Conservation (phyloP, 192 early-diverging fungal species). For the Coemansia sp. region DNA sequence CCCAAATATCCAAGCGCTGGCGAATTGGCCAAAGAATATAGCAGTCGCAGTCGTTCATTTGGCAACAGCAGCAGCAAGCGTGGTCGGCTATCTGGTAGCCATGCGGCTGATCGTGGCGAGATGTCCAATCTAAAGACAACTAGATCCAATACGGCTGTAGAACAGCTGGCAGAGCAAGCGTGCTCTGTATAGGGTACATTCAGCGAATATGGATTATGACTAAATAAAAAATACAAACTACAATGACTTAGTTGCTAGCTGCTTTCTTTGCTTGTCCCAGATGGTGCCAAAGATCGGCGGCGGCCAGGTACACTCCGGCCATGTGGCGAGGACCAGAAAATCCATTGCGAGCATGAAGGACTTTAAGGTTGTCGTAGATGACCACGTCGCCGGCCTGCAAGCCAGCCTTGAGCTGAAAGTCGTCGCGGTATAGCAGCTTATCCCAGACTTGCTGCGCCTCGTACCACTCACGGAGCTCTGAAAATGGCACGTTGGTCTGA, state of each 20-base stretch:
- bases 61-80: not conserved
- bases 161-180: not conserved
- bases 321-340: slow-evolving; percentile 51
- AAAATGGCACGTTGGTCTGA: slow-evolving; percentile 45
- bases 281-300: slow-evolving; percentile 44
- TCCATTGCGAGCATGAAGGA: slow-evolving; percentile 54
- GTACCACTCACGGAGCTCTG: slow-evolving; percentile 51
- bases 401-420: slow-evolving; percentile 50
- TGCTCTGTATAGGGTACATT: not conserved
- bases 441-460: slow-evolving; percentile 50
- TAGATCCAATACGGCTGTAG: not conserved
- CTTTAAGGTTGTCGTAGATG: slow-evolving; percentile 53
- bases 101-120: not conserved
- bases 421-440: slow-evolving; percentile 48
- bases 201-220: not conserved
- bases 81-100: not conserved
- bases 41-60: slow-evolving; percentile 13
- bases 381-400: slow-evolving; percentile 49
- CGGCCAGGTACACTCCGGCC: slow-evolving; percentile 49
- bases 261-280: slow-evolving; percentile 28
- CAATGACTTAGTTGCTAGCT: not conserved
- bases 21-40: not conserved
- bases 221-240: not conserved
- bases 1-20: not conserved
- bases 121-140: not conserved